Percentiles rank a stretch among this genome's conserved stretches.
These are phyloP conservation scores for Sporothrix brunneoviolacea DNA, from an alignment of 2,329 filamentous ascomycete genomes.

Conservation along the genomic window DNA sequence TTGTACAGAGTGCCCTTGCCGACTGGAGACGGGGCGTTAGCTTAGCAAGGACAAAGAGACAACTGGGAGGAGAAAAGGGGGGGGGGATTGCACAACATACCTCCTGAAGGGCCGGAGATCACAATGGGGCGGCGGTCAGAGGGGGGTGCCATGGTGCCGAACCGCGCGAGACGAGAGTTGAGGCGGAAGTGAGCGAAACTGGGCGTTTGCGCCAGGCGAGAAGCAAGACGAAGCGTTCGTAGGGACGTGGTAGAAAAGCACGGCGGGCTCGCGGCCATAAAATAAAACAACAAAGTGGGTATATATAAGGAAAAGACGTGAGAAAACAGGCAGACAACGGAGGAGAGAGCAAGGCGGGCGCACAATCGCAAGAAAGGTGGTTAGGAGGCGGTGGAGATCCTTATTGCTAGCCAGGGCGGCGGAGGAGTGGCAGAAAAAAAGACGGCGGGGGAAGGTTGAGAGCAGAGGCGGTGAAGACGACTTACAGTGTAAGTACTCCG, in stretches of 20 bases:
- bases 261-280: too few relatives aligned
- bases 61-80: too few relatives aligned
- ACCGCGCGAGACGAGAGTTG: background rate
- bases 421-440: too few relatives aligned
- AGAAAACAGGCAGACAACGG: background rate
- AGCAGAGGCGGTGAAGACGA: too few relatives aligned
- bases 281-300: too few relatives aligned
- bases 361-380: too few relatives aligned
- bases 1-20: conserved; percentile 78
- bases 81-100: background rate
- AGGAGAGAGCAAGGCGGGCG: background rate
- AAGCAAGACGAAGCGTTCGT: background rate
- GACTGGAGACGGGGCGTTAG: conserved; percentile 30
- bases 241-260: background rate
- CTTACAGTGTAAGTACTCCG: too few relatives aligned
- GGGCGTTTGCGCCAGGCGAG: background rate
- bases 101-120: conserved; percentile 70
- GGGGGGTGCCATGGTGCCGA: conserved; percentile 25
- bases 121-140: conserved; percentile 59
- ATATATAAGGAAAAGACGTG: too few relatives aligned
- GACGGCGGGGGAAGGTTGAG: too few relatives aligned
- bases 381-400: too few relatives aligned
- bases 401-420: too few relatives aligned
- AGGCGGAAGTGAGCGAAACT: background rate
- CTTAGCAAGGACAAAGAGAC: too few relatives aligned